A percentile compares a stretch with the other conserved stretches of the same genome.
These are phyloP conservation scores for Pisolithus orientalis DNA, from an alignment of 768 basidiomycete genomes.

Conservation along the genomic window DNA sequence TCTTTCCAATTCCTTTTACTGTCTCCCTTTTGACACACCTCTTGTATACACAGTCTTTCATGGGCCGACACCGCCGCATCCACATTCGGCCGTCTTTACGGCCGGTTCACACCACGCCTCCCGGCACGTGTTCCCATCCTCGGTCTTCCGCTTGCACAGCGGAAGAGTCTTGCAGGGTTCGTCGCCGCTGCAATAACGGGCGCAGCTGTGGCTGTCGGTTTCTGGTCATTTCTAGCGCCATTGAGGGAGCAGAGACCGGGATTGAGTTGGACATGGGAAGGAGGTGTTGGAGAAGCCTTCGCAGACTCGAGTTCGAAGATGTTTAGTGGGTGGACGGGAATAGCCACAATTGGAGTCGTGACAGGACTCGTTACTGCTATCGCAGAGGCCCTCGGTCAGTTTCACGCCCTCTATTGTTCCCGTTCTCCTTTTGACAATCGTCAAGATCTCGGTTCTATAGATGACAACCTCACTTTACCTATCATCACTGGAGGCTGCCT, in stretches of 20 bases:
- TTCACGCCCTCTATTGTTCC: background rate
- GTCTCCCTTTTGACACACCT: background rate
- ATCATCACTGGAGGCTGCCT: slow-evolving; percentile 76
- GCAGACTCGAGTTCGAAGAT: slow-evolving; percentile 6
- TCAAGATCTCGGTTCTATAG: slow-evolving; percentile 74
- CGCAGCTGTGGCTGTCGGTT: slow-evolving; percentile 54
- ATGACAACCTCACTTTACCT: slow-evolving; percentile 88
- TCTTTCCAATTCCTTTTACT: slow-evolving; percentile 9
- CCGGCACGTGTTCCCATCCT: slow-evolving; percentile 38
- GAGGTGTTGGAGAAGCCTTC: slow-evolving; percentile 36
- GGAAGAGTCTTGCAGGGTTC: slow-evolving; percentile 85
- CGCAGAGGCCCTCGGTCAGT: slow-evolving; percentile 84
- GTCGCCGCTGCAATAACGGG: slow-evolving; percentile 72
- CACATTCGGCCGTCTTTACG: slow-evolving; percentile 83
- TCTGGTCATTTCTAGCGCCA: slow-evolving; percentile 65
- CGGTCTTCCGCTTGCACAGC: slow-evolving; percentile 64
- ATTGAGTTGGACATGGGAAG: slow-evolving; percentile 53
- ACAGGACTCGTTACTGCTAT: slow-evolving; percentile 78
- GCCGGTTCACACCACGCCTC: slow-evolving; percentile 57
- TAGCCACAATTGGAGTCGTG: slow-evolving; percentile 51
- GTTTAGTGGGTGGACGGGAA: slow-evolving; percentile 34
- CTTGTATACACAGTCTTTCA: slow-evolving; percentile 54
- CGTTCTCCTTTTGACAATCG: slow-evolving; percentile 1
- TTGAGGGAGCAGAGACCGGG: slow-evolving; percentile 28
- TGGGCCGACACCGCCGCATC: slow-evolving; percentile 97